phyloP scores from a whole-genome alignment of 139 green algal species.

The Tetradesmus obliquus region DNA sequence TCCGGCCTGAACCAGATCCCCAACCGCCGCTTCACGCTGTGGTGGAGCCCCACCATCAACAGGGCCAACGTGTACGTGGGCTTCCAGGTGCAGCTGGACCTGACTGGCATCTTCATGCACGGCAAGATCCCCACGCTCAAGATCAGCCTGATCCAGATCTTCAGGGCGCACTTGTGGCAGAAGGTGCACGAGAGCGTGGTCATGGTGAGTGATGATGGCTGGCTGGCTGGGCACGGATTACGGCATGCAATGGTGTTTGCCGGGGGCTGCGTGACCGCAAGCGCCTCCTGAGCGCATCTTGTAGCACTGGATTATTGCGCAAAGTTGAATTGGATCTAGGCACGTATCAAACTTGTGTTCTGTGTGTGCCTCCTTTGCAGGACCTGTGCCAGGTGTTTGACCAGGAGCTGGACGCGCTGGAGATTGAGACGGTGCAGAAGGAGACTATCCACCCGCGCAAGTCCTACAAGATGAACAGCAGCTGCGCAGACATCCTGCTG shows the following conservation, averaged over 20 bases:
- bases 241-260: neutral
- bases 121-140: slow-evolving; percentile 98
- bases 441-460: slow-evolving; percentile 99
- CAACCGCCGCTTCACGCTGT: slow-evolving; percentile 99
- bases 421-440: slow-evolving; percentile 99
- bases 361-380: too few relatives aligned
- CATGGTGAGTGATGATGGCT: slow-evolving; percentile 72
- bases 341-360: too few relatives aligned
- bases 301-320: too few relatives aligned
- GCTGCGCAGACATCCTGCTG: slow-evolving; percentile 70
- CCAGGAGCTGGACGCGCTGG: slow-evolving; percentile 99
- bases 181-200: slow-evolving; percentile 99
- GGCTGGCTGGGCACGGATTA: neutral
- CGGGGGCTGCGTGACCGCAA: too few relatives aligned
- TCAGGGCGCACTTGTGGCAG: slow-evolving; percentile 99
- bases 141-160: slow-evolving; percentile 99
- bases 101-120: slow-evolving; percentile 99
- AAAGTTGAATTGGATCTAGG: too few relatives aligned
- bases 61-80: slow-evolving; percentile 99
- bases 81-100: slow-evolving; percentile 99
- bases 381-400: slow-evolving; percentile 88
- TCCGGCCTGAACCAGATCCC: slow-evolving; percentile 99
- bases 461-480: slow-evolving; percentile 99
- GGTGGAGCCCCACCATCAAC: slow-evolving; percentile 99
- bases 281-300: neutral